Evolutionary conservation across 2,329 filamentous ascomycete genomes (phyloP).

Genomic region (Clarireedia homoeocarpa): DNA sequence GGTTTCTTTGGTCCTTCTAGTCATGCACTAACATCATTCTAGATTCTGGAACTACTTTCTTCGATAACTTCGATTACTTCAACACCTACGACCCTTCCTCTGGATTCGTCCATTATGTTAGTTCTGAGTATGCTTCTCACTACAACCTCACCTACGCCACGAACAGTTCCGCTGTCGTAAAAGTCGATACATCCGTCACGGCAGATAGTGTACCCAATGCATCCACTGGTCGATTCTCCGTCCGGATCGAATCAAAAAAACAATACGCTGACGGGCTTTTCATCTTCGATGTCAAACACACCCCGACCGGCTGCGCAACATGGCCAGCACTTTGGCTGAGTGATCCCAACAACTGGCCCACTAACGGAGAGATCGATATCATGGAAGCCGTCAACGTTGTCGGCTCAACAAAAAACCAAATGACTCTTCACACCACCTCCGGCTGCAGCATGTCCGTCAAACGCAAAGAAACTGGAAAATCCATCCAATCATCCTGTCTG

Average conservation of each 20-base stretch:
- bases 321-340: constrained; percentile 57
- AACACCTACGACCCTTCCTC: constrained; percentile 35
- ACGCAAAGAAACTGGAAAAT: constrained; percentile 39
- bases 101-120: constrained; percentile 40
- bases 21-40: constrained; percentile 1
- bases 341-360: constrained; percentile 51
- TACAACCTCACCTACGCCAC: constrained; percentile 57
- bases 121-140: constrained; percentile 17
- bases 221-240: constrained; percentile 26
- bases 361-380: constrained; percentile 51
- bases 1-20: neutral
- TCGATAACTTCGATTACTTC: constrained; percentile 39
- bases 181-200: constrained; percentile 52
- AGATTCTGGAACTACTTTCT: constrained; percentile 34
- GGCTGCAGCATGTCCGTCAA: constrained; percentile 36
- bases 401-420: constrained; percentile 32
- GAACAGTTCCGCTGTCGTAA: constrained; percentile 44
- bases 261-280: constrained; percentile 47
- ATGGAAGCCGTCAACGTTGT: constrained; percentile 42
- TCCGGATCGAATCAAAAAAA: constrained; percentile 50
- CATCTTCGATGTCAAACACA: constrained; percentile 50
- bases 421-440: constrained; percentile 41
- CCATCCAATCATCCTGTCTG: constrained; percentile 40
- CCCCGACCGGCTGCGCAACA: constrained; percentile 46
- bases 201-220: constrained; percentile 49